Evolutionary conservation across 495 filamentous ascomycete genomes (phyloP).

Genomic region (Bathelium albidoporum): DNA sequence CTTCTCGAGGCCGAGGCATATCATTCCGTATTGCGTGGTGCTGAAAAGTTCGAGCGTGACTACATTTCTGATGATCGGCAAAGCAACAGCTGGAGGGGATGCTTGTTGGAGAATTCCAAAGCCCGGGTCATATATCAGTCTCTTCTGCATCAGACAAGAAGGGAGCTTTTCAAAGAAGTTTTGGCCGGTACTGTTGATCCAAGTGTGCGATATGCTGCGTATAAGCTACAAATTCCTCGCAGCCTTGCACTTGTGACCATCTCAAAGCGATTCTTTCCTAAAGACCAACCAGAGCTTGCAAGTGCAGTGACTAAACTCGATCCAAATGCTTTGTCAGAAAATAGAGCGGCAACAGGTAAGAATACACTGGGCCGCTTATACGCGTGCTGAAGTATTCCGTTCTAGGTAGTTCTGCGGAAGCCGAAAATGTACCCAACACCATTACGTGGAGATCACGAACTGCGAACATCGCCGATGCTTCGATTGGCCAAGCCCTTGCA

Average conservation of each 20-base stretch:
- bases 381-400: constrained; percentile 22
- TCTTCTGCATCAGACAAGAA: constrained; percentile 51
- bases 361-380: constrained; percentile 23
- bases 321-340: constrained; percentile 55
- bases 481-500: constrained; percentile 66
- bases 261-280: constrained; percentile 63
- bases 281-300: constrained; percentile 50
- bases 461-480: constrained; percentile 81
- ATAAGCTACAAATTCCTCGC: constrained; percentile 75
- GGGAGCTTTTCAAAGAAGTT: constrained; percentile 75
- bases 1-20: constrained; percentile 84
- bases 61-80: constrained; percentile 18
- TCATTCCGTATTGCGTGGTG: constrained; percentile 58
- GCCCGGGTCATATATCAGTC: constrained; percentile 74
- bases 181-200: constrained; percentile 80
- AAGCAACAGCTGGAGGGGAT: constrained; percentile 58
- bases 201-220: constrained; percentile 87
- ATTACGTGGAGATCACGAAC: constrained; percentile 84
- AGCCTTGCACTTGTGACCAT: constrained; percentile 70
- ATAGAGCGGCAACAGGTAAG: constrained; percentile 47
- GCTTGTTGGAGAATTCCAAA: constrained; percentile 62
- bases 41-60: constrained; percentile 72
- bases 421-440: constrained; percentile 56
- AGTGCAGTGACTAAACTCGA: constrained; percentile 61
- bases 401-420: constrained; percentile 10